Evolutionary conservation across 129 eudicot genomes (phyloP), one percentile per base, ranked within the genome.

Genomic region (Tagetes patula): DNA sequence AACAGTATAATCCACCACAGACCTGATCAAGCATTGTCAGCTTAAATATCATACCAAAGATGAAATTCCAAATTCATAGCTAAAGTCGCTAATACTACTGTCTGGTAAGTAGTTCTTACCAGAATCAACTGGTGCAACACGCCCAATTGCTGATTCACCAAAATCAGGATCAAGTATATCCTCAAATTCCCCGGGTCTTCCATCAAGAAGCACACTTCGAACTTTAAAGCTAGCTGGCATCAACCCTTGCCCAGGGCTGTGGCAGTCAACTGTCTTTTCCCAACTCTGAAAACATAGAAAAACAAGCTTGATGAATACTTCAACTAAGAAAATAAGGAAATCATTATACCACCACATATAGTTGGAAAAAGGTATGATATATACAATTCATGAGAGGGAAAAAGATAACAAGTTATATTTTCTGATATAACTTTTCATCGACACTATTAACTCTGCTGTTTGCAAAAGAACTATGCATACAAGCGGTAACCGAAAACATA

Each of bases 191-290:
- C 91, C 91, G 50, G 72, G 38, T 75, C 75, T 79, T 55, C 92
- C 98, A 55, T 93, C 95, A 42, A 89, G 89, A 42, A 95, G 85
- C 52, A 86, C 86, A 65, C 70, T 82, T 78, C 83, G 80, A 75
- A 93, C 95, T 72, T 93, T 93, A 45, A 93, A 93, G 81, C 98
- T 93, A 6, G 98, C 98, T 9, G 98, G 98, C 98, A 89, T 92
- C 88, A 92, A 82, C 76, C 98, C 98, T 69, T 89, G 92, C 54
- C 98, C 96, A 50, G 98, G 98, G 81, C 95, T 89, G 72, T 93
- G 87, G 92, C 98, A 89, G 70, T 93, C 98, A 2, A 93, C 89
- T 30, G 95, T 89, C 76, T 93, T 93, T 80, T 93, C 98, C 98
- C 98, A 93, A 80, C 98, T 93, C 98, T 93, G 72, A 12, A 33